phyloP scores from a whole-genome alignment of 2,329 filamentous ascomycete genomes.

The Calonectria pseudoreteaudii region DNA sequence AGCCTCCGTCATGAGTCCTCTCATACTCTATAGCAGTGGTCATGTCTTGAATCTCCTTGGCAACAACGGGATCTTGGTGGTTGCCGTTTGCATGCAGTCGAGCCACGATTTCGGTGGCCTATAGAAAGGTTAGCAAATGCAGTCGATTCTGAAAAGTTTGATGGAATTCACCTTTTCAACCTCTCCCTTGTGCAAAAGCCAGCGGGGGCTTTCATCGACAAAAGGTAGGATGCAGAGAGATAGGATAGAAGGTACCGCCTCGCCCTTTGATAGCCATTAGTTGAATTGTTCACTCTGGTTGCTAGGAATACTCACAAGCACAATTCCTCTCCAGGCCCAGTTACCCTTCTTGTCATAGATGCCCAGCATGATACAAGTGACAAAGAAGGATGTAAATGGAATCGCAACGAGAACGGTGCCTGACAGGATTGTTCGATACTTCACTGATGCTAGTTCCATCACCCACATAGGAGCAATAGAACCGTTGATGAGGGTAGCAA shows the following conservation, averaged over 20 bases:
- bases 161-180: background rate
- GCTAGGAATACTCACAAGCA: slow-evolving; percentile 9
- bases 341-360: slow-evolving; percentile 20
- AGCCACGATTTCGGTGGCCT: slow-evolving; percentile 15
- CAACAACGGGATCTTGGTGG: background rate
- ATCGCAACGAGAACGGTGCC: slow-evolving; percentile 16
- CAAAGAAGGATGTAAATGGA: slow-evolving; percentile 19
- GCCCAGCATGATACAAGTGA: slow-evolving; percentile 18
- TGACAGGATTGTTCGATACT: slow-evolving; percentile 19
- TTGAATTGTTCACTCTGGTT: background rate
- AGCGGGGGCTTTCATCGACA: slow-evolving; percentile 20
- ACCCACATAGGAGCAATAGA: slow-evolving; percentile 24
- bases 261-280: slow-evolving; percentile 15
- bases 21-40: slow-evolving; percentile 14
- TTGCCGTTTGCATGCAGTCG: slow-evolving; percentile 18
- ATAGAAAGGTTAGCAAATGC: background rate
- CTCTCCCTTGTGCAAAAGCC: slow-evolving; percentile 18
- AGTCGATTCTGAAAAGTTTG: background rate
- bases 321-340: slow-evolving; percentile 26
- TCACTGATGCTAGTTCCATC: slow-evolving; percentile 17
- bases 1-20: slow-evolving; percentile 12
- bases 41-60: slow-evolving; percentile 16
- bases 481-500: slow-evolving; percentile 21
- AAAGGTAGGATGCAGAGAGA: slow-evolving; percentile 17
- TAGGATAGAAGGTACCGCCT: slow-evolving; percentile 18